Evolutionary conservation across 345 rosid species (phyloP).

Genomic region (Lumnitzera littorea): DNA sequence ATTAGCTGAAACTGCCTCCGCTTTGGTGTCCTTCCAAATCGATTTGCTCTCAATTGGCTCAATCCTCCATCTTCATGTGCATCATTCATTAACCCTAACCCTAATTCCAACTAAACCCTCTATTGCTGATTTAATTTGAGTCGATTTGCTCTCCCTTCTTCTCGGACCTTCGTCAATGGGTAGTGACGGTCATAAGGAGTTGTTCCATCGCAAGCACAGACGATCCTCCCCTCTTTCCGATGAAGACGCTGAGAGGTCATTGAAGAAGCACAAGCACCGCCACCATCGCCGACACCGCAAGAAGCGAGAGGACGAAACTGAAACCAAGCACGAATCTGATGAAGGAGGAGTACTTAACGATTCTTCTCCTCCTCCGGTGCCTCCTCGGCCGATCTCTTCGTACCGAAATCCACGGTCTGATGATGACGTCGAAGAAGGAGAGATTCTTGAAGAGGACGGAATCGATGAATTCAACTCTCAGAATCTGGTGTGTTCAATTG

Average conservation of each 20-base stretch:
- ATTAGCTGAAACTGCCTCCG: too few relatives aligned
- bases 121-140: background rate
- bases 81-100: slow-evolving; percentile 14
- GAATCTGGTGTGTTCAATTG: slow-evolving; percentile 65
- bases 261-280: slow-evolving; percentile 78
- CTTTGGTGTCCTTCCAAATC: too few relatives aligned
- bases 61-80: background rate
- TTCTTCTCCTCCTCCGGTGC: slow-evolving; percentile 17
- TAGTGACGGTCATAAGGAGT: slow-evolving; percentile 32
- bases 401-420: slow-evolving; percentile 19
- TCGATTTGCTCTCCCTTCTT: background rate
- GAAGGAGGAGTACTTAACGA: slow-evolving; percentile 21
- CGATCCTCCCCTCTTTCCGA: slow-evolving; percentile 39
- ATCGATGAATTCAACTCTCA: slow-evolving; percentile 9
- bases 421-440: slow-evolving; percentile 96
- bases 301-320: slow-evolving; percentile 61
- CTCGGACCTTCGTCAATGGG: slow-evolving; percentile 29
- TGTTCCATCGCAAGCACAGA: slow-evolving; percentile 66
- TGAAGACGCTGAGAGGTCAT: slow-evolving; percentile 49
- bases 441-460: slow-evolving; percentile 75
- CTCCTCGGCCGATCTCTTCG: slow-evolving; percentile 11
- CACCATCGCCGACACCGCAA: slow-evolving; percentile 50
- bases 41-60: too few relatives aligned
- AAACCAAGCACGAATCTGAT: slow-evolving; percentile 37
- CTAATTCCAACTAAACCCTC: background rate